Evolutionary conservation across 352 stramenopile species (phyloP), one percentile per base, ranked within the genome.

Genomic region (Pythium scleroteichum): DNA sequence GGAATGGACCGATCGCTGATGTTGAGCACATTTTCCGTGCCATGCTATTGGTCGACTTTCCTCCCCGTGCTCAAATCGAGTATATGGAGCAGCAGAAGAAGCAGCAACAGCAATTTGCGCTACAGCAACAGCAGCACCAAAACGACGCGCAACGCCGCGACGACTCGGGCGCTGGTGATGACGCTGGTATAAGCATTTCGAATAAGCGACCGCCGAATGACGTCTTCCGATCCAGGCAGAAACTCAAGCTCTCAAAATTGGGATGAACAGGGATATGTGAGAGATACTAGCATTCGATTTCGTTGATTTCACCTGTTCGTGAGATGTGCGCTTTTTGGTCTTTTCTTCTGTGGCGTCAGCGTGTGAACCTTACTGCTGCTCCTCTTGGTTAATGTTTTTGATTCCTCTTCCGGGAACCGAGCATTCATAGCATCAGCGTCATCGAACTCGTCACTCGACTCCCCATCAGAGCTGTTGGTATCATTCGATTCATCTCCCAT

Each of bases 1-100:
- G 86, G 86, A 94, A 95, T 49, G 86, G 86, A 16, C 86, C 86
- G 17, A 89, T 95, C 45, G 86, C 86, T 13, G 86, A 95, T 44
- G 84, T 92, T 1, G 86, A 95, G 55, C 85, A 94, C 56, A 88
- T 95, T 44, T 92, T 85, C 69, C 84, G 85, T 39, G 85, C 85
- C 0, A 91, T 95, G 76, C 61, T 92, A 12, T 63, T 92, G 2
- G 80, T 92, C 27, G 86, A 95, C 50, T 93, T 95, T 42, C 86
- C 86, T 19, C 71, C 82, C 22, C 81, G 86, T 20, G 73, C 69
- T 5, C 75, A 85, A 16, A 79, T 95, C 44, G 86, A 95, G 61
- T 75, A 76, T 32, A 74, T 89, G 57, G 82, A 80, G 38, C 69
- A 84, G 53, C 73, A 90, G 58, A 78, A 73, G 48, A 53, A 76